These are phyloP conservation scores for Salix brachista DNA, from an alignment of 345 rosid species.

Conservation along the genomic window DNA sequence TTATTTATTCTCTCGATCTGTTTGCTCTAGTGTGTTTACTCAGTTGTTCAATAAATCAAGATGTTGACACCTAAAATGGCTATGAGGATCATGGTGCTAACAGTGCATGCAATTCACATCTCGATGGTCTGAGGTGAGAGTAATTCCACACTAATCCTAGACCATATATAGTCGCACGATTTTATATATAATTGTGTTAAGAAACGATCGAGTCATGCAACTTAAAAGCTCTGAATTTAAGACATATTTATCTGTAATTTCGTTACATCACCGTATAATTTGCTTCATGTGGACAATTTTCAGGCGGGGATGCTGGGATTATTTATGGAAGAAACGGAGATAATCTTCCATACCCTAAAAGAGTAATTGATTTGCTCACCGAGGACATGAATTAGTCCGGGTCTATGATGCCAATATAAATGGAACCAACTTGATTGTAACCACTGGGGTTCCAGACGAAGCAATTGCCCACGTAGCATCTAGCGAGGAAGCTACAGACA, in stretches of 20 bases:
- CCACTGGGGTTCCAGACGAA: conserved; percentile 16
- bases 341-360: conserved; percentile 23
- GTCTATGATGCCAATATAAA: conserved; percentile 14
- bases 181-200: too few species aligned
- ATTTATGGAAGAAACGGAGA: conserved; percentile 15
- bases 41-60: neutral
- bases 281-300: neutral
- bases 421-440: conserved; percentile 16
- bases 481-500: conserved; percentile 20
- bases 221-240: neutral
- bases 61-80: neutral
- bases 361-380: conserved; percentile 14
- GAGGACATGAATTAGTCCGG: neutral
- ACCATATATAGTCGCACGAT: neutral
- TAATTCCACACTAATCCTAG: neutral
- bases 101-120: neutral
- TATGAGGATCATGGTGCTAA: neutral
- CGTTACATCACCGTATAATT: neutral
- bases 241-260: too few species aligned
- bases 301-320: conserved; percentile 25
- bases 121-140: neutral
- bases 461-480: conserved; percentile 20
- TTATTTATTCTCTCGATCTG: neutral
- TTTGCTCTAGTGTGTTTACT: neutral
- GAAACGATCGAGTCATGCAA: neutral